A percentile compares a stretch with the other conserved stretches of the same genome.
Evolutionary conservation across 495 filamentous ascomycete genomes (phyloP).

Genomic region (Cercophora scortea): DNA sequence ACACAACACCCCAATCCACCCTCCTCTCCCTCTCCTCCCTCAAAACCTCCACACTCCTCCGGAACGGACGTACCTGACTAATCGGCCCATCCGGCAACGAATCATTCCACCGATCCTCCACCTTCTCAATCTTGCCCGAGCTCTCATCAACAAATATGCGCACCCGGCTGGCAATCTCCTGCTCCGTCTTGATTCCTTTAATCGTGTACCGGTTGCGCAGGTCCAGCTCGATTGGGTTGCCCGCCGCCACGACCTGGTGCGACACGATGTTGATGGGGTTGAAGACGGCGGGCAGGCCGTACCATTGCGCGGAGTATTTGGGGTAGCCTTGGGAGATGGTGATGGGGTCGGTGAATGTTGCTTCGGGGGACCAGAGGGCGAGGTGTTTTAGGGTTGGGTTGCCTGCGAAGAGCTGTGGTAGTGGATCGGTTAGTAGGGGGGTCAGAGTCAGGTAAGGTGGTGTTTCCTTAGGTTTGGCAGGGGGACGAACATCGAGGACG

Average conservation of each 20-base stretch:
- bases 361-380: slow-evolving; percentile 40
- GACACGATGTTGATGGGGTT: slow-evolving; percentile 31
- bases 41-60: background rate
- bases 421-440: background rate
- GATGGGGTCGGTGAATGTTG: slow-evolving; percentile 42
- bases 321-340: slow-evolving; percentile 44
- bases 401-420: slow-evolving; percentile 45
- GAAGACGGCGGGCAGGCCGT: slow-evolving; percentile 21
- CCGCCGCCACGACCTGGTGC: slow-evolving; percentile 40
- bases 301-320: slow-evolving; percentile 47
- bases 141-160: slow-evolving; percentile 33
- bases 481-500: slow-evolving; percentile 41
- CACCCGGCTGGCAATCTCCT: slow-evolving; percentile 42
- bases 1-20: background rate
- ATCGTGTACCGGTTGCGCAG: slow-evolving; percentile 45
- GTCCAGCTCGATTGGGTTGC: slow-evolving; percentile 49
- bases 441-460: background rate
- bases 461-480: too few relatives aligned
- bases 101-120: slow-evolving; percentile 52
- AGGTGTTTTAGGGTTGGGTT: slow-evolving; percentile 48
- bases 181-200: slow-evolving; percentile 43
- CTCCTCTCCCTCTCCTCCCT: background rate
- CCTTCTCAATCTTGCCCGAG: slow-evolving; percentile 40
- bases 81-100: slow-evolving; percentile 41
- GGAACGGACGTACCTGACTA: slow-evolving; percentile 35